Conservation (phyloP, 352 stramenopile genomes). For the Peronospora destructor region DNA sequence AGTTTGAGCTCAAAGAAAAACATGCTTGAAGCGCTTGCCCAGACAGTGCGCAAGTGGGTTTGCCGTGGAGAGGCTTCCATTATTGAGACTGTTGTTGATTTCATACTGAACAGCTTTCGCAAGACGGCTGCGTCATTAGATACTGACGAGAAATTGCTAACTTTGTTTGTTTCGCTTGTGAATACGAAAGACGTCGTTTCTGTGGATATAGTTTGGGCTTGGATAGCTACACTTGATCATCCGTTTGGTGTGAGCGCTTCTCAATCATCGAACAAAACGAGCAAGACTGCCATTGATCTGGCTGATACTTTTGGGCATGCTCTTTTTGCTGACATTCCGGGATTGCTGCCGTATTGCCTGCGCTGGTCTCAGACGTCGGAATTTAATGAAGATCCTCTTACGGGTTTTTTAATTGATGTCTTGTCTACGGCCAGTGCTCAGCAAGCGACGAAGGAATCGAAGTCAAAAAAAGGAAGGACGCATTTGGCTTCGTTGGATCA, state of each 20-base stretch:
- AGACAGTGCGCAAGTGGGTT: conserved; percentile 49
- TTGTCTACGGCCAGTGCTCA: conserved; percentile 39
- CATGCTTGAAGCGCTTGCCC: conserved; percentile 42
- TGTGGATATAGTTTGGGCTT: conserved; percentile 37
- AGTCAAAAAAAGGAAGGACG: conserved; percentile 35
- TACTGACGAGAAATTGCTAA: conserved; percentile 50
- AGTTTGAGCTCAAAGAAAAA: conserved; percentile 46
- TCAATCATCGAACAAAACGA: conserved; percentile 5
- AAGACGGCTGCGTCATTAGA: conserved; percentile 16
- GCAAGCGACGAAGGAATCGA: conserved; percentile 26
- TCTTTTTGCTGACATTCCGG: conserved; percentile 32
- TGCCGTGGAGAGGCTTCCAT: conserved; percentile 20
- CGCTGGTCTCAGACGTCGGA: conserved; percentile 52
- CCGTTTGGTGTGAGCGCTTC: conserved; percentile 33
- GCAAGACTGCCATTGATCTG: conserved; percentile 24
- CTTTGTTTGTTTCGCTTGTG: conserved; percentile 53
- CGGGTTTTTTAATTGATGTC: conserved; percentile 53
- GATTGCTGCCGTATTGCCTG: conserved; percentile 50
- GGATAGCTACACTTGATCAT: conserved; percentile 48
- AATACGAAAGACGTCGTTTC: conserved; percentile 19
- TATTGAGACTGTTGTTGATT: conserved; percentile 41
- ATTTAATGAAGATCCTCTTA: conserved; percentile 39
- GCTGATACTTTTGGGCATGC: conserved; percentile 36
- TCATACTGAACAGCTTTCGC: conserved; percentile 49
- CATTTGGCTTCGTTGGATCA: conserved; percentile 38